Base-by-base conservation (phyloP, 352 stramenopile species). In the Globisporangium ultimum region DNA sequence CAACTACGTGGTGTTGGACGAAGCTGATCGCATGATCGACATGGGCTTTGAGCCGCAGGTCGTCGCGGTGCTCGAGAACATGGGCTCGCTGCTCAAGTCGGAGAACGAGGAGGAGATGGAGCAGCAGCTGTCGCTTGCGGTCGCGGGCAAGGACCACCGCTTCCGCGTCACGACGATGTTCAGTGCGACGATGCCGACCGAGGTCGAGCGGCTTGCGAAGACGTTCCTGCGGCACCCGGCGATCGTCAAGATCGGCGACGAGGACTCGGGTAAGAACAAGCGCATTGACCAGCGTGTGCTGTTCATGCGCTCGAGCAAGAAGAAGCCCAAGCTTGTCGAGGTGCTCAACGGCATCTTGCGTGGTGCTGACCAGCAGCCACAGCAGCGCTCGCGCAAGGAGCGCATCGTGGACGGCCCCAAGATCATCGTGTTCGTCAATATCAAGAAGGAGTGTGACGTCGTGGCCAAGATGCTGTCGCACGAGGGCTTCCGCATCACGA, bases 371-470 rank as follows among this genome's bases (percentile, higher is more conserved):
- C 28, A 36, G 28, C 78, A 87, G 57, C 74, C 80, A 0, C 68
- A 74, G 5, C 87, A 73, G 5, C 72, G 81, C 48, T 88, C 76
- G 5, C 72, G 81, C 48, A 93, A 91, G 60, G 81, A 92, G 60
- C 83, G 84, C 24, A 64, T 77, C 6, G 72, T 83, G 2, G 84
- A 96, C 21, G 74, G 87, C 2, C 80, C 96, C 28, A 98, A 99
- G 78, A 88, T 98, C 46, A 99, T 99, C 58, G 95, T 99, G n/a
- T 99, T 99, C 74, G 97, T 99, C 58, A 99, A 99, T 75, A 94
- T 98, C 66, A 99, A 99, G 87, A 98, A 98, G 67, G 87, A 96
- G 62, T 97, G 93, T 53, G 97, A 99, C 67, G 74, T 89, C n/a
- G 87, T 99, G n/a, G 88, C 78, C 20, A 91, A 96, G 52, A 87